phyloP scores from a whole-genome alignment of 139 green algal genomes.

The Nannochloris sp. region DNA sequence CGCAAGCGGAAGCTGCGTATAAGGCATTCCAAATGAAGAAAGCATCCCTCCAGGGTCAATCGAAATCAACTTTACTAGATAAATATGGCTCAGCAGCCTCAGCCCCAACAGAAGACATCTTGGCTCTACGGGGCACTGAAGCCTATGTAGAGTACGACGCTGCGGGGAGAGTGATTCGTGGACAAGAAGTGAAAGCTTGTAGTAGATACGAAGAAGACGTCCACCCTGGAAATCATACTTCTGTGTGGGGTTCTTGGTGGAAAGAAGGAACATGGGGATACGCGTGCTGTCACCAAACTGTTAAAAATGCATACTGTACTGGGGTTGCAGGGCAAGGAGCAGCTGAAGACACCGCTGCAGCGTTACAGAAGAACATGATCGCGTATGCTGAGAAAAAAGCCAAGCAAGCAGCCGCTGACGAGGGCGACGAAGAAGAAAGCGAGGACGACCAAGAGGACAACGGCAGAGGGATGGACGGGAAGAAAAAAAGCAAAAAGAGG shows the following conservation, averaged over 20 bases:
- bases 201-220: constrained; percentile 95
- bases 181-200: constrained; percentile 43
- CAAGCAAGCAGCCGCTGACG: not conserved
- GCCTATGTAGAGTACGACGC: constrained; percentile 95
- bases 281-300: constrained; percentile 79
- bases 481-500: constrained; percentile 54
- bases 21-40: constrained; percentile 91
- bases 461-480: constrained; percentile 36
- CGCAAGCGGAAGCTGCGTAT: constrained; percentile 83
- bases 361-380: constrained; percentile 53
- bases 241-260: constrained; percentile 94
- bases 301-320: constrained; percentile 92
- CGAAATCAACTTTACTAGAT: constrained; percentile 59
- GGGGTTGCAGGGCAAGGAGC: constrained; percentile 41
- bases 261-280: constrained; percentile 86
- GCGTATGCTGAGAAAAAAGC: too few relatives aligned
- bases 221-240: constrained; percentile 88
- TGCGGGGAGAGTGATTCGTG: constrained; percentile 55
- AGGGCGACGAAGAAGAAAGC: constrained; percentile 34
- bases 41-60: constrained; percentile 51
- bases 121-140: constrained; percentile 72
- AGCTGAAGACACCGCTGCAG: constrained; percentile 47
- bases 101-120: constrained; percentile 17
- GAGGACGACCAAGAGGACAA: constrained; percentile 11
- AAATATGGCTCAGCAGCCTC: constrained; percentile 81